Conservation (phyloP, 2,329 filamentous ascomycete genomes). For the Diaporthe destruens region DNA sequence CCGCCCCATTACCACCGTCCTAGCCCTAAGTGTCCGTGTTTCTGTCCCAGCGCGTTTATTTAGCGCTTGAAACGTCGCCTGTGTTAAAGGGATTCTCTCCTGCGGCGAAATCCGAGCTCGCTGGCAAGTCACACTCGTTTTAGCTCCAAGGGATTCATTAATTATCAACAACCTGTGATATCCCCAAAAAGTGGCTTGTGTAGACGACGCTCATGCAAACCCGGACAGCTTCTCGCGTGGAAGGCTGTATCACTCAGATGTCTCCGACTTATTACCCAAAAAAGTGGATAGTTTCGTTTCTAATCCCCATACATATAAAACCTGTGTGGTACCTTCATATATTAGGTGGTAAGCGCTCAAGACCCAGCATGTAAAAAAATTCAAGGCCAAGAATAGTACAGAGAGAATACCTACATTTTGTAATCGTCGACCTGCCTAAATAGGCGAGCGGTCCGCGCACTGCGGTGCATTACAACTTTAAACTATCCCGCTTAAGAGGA, state of each 20-base stretch:
- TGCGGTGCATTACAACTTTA: too few relatives aligned
- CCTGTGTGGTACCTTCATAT: too few relatives aligned
- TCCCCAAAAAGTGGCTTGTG: neutral
- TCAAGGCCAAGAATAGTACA: too few relatives aligned
- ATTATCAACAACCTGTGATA: neutral
- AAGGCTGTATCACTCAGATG: neutral
- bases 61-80: conserved; percentile 25
- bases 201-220: too few relatives aligned
- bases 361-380: too few relatives aligned
- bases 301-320: too few relatives aligned
- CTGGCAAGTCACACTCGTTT: neutral
- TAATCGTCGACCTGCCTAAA: neutral
- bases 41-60: conserved; percentile 17
- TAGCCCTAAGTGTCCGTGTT: conserved; percentile 1
- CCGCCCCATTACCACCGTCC: neutral
- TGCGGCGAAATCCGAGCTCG: neutral
- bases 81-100: neutral
- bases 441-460: neutral
- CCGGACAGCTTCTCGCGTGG: neutral
- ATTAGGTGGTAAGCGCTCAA: too few relatives aligned
- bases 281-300: too few relatives aligned
- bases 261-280: neutral
- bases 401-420: too few relatives aligned
- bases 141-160: neutral
- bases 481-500: too few relatives aligned